Evolutionary conservation across 345 rosid species (phyloP), one percentile per base, ranked within the genome.

Genomic region (Aurinia saxatilis): DNA sequence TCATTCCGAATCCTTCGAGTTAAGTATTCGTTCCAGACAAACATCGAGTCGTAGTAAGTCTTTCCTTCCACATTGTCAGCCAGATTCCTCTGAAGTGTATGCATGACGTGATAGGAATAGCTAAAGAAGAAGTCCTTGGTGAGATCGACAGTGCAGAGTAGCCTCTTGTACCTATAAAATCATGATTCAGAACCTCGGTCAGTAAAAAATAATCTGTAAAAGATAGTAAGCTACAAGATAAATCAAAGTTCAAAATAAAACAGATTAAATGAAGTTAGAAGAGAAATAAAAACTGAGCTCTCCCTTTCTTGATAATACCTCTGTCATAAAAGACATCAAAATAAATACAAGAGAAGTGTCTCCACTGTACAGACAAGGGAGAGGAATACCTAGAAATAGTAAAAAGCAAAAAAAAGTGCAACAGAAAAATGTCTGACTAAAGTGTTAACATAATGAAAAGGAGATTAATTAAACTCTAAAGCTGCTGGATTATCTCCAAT

Each of bases 101-200:
- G 82, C 95, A 85, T 93, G 54, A 81, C 58, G 73, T 82, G 71
- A 70, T 87, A 93, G 48, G 99, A 82, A 73, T 93, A 93, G 88
- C 99, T 93, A 80, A 83, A 93, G 82, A 83, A 87, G 91, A 87
- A 93, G 84, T 93, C 97, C 87, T 82, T 89, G 49, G 87, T 79
- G 68, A 93, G 97, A 80, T 93, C 97, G 66, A 93, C 87, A 34
- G 80, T 68, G 87, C 90, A 74, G 46, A 93, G 90, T 56, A 93
- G 97, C 85, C 85, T 89, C 91, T 89, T 93, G 91, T 90, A 93
- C 84, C 99, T 90, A 40, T 46, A 50, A 63, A 79, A 60, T 73
- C 39, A 59, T 8, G 60, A 35, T 54, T 82, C 60, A 82, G 78
- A 47, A 55, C 61, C 69, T 65, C 52, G 16, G 53, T 33, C 65